These are phyloP conservation scores for Sarocladiaceae sp. DNA, from an alignment of 2,329 filamentous ascomycete genomes.

Conservation along the genomic window DNA sequence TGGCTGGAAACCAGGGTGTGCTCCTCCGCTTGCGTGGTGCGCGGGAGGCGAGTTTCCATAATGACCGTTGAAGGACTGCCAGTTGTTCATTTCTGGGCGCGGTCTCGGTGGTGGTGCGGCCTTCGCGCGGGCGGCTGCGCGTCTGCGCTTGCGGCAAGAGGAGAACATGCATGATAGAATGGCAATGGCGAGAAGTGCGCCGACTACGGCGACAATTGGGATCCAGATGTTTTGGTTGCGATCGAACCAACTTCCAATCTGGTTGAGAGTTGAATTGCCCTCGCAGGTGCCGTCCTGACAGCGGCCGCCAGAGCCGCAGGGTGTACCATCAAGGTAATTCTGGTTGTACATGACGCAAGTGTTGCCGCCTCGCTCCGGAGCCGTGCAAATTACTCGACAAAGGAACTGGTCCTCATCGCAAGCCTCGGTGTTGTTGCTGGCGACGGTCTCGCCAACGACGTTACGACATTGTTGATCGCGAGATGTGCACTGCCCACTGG, in stretches of 20 bases:
- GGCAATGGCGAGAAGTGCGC: conserved; percentile 60
- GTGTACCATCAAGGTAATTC: conserved; percentile 90
- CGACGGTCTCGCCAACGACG: conserved; percentile 71
- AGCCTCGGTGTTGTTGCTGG: conserved; percentile 72
- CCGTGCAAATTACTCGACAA: conserved; percentile 74
- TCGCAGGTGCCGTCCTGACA: conserved; percentile 77
- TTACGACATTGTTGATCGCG: conserved; percentile 85
- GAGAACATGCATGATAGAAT: conserved; percentile 64
- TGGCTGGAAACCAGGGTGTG: neutral
- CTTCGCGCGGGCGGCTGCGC: conserved; percentile 13
- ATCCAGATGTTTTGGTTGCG: conserved; percentile 79
- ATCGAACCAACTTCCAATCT: conserved; percentile 72
- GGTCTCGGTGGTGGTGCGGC: neutral
- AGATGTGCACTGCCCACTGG: conserved; percentile 91
- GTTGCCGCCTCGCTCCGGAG: conserved; percentile 60
- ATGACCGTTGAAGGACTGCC: conserved; percentile 1
- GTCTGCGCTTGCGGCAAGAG: conserved; percentile 24
- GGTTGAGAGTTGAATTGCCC: conserved; percentile 64
- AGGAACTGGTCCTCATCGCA: conserved; percentile 60
- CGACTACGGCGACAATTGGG: conserved; percentile 68
- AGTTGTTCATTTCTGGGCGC: conserved; percentile 1
- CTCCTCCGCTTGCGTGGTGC: neutral
- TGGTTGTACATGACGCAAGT: conserved; percentile 76
- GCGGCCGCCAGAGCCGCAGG: conserved; percentile 73
- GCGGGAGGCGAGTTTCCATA: neutral